A percentile compares a stretch with the other conserved stretches of the same genome.
Conservation (phyloP, 129 eudicot species). For the Centrapalus pauciflorus region DNA sequence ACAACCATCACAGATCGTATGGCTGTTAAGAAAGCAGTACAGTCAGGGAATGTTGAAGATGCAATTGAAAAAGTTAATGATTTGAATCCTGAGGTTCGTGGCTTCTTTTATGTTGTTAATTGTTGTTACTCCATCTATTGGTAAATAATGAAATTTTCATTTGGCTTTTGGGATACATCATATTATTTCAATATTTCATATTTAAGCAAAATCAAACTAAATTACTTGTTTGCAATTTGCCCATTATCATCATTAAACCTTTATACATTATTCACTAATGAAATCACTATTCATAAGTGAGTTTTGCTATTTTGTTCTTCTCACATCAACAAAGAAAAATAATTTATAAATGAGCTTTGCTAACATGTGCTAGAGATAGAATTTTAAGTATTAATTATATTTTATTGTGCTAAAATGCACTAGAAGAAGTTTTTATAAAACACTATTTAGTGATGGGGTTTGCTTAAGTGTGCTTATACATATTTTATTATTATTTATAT, state of each 20-base stretch:
- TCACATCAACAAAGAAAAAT: too few species aligned
- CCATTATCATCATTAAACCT: not conserved
- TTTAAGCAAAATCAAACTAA: not conserved
- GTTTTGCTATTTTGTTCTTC: too few species aligned
- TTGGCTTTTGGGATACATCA: not conserved
- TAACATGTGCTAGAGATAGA: too few species aligned
- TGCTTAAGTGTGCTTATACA: too few species aligned
- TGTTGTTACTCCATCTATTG: not conserved
- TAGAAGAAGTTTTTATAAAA: too few species aligned
- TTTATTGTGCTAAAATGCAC: too few species aligned
- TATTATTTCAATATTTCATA: not conserved
- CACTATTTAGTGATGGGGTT: too few species aligned
- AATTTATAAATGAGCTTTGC: too few species aligned
- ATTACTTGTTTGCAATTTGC: slow-evolving; percentile 8
- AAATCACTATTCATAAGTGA: too few species aligned
- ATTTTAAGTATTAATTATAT: too few species aligned
- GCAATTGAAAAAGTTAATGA: slow-evolving; percentile 97
- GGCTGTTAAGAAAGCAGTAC: slow-evolving; percentile 99
- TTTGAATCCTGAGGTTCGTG: slow-evolving; percentile 89
- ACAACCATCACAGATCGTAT: slow-evolving; percentile 90
- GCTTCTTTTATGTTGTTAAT: not conserved
- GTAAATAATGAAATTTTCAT: not conserved
- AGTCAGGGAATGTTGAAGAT: slow-evolving; percentile 88
- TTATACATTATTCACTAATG: too few species aligned
- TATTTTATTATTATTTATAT: too few species aligned